A percentile compares a stretch with the other conserved stretches of the same genome.
Evolutionary conservation across 352 stramenopile genomes (phyloP).

Genomic region (Phytopythium boreale): DNA sequence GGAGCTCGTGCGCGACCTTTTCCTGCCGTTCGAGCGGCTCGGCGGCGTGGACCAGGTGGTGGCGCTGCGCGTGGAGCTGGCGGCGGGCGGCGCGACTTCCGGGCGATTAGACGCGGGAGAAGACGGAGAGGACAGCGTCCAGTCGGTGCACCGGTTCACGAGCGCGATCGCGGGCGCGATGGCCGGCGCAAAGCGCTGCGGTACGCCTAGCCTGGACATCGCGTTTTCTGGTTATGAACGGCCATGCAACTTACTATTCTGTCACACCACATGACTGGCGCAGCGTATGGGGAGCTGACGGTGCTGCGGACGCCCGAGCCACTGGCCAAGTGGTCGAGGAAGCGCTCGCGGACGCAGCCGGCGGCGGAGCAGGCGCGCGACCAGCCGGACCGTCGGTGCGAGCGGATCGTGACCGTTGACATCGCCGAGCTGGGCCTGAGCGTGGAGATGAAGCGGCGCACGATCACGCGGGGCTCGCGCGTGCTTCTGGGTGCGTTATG

Average conservation of each 20-base stretch:
- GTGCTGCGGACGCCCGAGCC: conserved; percentile 18
- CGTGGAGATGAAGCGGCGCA: conserved; percentile 31
- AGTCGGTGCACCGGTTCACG: conserved; percentile 24
- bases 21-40: conserved; percentile 34
- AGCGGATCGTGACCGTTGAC: conserved; percentile 24
- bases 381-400: conserved; percentile 12
- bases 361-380: conserved; percentile 1
- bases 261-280: neutral
- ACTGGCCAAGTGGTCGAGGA: neutral
- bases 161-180: conserved; percentile 43
- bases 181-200: conserved; percentile 34
- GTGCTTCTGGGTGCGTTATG: conserved; percentile 29
- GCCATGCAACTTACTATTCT: neutral
- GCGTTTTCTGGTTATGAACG: neutral
- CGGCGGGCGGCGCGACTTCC: neutral
- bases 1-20: conserved; percentile 36
- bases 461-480: conserved; percentile 11
- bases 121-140: neutral
- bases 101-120: neutral
- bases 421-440: conserved; percentile 14
- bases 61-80: conserved; percentile 13
- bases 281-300: conserved; percentile 44
- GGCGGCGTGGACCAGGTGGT: conserved; percentile 41
- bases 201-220: conserved; percentile 15
- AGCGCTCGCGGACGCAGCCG: neutral